Conservation (phyloP, 139 green algal species). For the Chlorokybus atmophyticus region DNA sequence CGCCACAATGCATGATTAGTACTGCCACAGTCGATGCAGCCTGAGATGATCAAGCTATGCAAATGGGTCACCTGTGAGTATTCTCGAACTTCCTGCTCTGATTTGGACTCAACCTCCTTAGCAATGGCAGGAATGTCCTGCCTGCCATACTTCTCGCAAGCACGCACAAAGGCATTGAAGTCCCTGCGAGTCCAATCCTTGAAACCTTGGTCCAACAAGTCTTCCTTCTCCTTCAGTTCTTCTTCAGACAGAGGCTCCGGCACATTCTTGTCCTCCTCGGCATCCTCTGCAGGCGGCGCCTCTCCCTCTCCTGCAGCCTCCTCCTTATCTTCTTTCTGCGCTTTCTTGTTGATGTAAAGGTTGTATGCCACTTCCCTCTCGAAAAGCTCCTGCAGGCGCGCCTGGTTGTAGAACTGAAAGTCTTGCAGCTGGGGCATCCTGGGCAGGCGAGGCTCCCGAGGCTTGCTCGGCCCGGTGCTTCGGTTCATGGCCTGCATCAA, state of each 20-base stretch:
- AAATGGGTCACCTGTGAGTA: no score
- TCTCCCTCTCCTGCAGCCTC: conserved; percentile 3
- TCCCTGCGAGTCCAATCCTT: conserved; percentile 75
- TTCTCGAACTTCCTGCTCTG: conserved; percentile 21
- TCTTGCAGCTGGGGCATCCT: conserved; percentile 84
- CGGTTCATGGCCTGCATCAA: conserved; percentile 29
- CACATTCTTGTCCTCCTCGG: no score
- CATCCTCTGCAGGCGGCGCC: no score
- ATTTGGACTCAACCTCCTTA: conserved; percentile 51
- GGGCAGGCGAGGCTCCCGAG: conserved; percentile 50
- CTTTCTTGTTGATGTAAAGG: conserved; percentile 16
- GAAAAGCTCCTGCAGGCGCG: conserved; percentile 59
- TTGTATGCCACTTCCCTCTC: conserved; percentile 63
- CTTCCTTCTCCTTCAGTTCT: conserved; percentile 50
- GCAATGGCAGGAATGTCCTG: conserved; percentile 58
- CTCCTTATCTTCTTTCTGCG: conserved; percentile 10
- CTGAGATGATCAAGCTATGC: no score
- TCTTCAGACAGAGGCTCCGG: conserved; percentile 74
- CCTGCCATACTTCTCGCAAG: conserved; percentile 79
- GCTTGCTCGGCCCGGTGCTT: conserved; percentile 11
- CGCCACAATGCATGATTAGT: conserved; percentile 17
- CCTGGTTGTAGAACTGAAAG: conserved; percentile 94
- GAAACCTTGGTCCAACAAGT: conserved; percentile 67
- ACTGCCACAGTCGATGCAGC: no score
- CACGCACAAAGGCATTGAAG: conserved; percentile 84